phyloP scores from a whole-genome alignment of 345 rosid genomes.

The Pseudoturritis turrita region DNA sequence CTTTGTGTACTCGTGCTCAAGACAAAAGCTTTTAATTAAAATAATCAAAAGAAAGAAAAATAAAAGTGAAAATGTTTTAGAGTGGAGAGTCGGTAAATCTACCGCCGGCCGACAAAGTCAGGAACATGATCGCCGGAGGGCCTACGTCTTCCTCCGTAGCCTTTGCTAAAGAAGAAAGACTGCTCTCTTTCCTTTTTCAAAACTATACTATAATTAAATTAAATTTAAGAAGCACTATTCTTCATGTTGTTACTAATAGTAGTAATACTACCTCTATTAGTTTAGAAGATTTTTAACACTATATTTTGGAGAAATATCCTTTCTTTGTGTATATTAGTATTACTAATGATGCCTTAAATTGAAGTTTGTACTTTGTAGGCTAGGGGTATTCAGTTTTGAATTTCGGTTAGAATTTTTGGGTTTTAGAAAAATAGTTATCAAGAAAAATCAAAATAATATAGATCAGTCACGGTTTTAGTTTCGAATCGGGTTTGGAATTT shows the following conservation, averaged over 20 bases:
- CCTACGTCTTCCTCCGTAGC: conserved; percentile 28
- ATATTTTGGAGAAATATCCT: background rate
- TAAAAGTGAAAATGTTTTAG: background rate
- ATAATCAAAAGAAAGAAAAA: background rate
- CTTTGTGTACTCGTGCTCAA: conserved; percentile 3
- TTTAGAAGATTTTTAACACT: background rate
- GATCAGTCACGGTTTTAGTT: background rate
- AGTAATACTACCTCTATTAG: background rate
- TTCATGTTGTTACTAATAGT: background rate
- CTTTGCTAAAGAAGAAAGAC: conserved; percentile 30
- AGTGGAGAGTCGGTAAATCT: conserved; percentile 46
- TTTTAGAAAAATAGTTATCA: background rate
- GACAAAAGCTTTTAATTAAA: background rate
- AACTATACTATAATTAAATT: background rate
- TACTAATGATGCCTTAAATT: background rate
- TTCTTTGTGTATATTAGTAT: background rate
- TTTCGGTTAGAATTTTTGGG: background rate
- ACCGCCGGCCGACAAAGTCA: conserved; percentile 59
- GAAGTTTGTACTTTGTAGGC: background rate
- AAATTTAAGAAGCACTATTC: background rate
- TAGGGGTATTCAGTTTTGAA: background rate
- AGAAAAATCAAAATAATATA: background rate
- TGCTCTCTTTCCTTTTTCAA: conserved; percentile 6
- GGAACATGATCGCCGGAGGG: conserved; percentile 20
- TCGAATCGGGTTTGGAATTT: background rate